A percentile compares a stretch with the other conserved stretches of the same genome.
phyloP scores from a whole-genome alignment of 805 yeast species.

The Candida namnaoensis region DNA sequence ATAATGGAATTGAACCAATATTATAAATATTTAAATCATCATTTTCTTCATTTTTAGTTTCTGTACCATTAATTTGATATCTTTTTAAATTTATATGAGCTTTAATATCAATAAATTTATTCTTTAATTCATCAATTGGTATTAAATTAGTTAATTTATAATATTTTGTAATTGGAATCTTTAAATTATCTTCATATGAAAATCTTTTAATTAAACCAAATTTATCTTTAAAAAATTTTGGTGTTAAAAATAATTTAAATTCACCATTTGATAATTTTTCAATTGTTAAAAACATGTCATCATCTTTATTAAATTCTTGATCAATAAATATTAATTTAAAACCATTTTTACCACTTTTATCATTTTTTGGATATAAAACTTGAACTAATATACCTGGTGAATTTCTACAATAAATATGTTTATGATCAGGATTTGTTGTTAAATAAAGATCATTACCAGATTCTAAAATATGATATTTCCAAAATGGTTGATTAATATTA shows the following conservation, averaged over 20 bases:
- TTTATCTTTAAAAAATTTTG: conserved; percentile 3
- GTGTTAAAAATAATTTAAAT: conserved; percentile 6
- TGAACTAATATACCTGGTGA: conserved; percentile 58
- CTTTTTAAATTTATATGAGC: conserved; percentile 9
- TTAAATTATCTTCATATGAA: not conserved
- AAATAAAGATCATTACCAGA: conserved; percentile 48
- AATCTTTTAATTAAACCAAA: conserved; percentile 4
- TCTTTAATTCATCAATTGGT: conserved; percentile 2
- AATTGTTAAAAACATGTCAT: conserved; percentile 7
- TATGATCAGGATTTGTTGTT: conserved; percentile 58
- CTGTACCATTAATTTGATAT: conserved; percentile 22
- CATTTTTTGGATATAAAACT: conserved; percentile 16
- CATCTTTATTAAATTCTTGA: conserved; percentile 2
- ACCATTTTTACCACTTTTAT: conserved; percentile 16
- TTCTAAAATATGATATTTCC: conserved; percentile 51
- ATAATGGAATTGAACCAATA: conserved; percentile 38
- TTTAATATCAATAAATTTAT: not conserved
- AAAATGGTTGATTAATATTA: conserved; percentile 14
- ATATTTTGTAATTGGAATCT: not conserved
- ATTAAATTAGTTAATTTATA: conserved; percentile 1
- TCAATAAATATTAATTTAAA: conserved; percentile 22
- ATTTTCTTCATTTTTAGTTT: conserved; percentile 20
- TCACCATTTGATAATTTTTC: conserved; percentile 6
- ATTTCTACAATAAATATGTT: conserved; percentile 48
- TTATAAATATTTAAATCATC: conserved; percentile 1